Percentiles rank a stretch among this genome's conserved stretches.
Evolutionary conservation across 2,329 filamentous ascomycete genomes (phyloP).

Genomic region (Botrytis tulipae): DNA sequence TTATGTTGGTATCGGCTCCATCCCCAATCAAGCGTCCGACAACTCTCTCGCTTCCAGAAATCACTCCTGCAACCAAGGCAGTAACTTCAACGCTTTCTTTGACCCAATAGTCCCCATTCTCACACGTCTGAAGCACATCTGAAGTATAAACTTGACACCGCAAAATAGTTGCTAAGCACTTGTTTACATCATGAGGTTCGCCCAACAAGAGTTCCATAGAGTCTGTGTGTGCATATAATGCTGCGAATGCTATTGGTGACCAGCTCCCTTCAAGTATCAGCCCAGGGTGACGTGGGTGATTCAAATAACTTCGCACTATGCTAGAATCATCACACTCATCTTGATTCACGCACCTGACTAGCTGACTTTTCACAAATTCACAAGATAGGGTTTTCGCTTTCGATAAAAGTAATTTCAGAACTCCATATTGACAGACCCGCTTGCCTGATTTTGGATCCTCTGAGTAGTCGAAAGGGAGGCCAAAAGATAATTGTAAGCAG

Average conservation of each 20-base stretch:
- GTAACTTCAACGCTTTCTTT: not conserved
- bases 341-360: not conserved
- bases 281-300: not conserved
- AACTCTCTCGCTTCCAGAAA: not conserved
- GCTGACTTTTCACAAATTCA: not conserved
- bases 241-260: not conserved
- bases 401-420: not conserved
- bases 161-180: not conserved
- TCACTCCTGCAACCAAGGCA: not conserved
- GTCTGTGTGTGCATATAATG: not conserved
- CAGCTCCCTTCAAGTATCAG: no score
- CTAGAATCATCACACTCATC: accelerated
- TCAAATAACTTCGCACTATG: not conserved
- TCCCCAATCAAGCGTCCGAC: not conserved
- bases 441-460: not conserved
- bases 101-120: not conserved
- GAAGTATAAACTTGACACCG: accelerated
- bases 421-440: not conserved
- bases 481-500: not conserved
- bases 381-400: not conserved
- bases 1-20: not conserved
- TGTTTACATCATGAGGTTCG: not conserved
- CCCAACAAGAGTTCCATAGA: not conserved
- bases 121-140: not conserved
- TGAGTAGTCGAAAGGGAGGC: no score